Evolutionary conservation across 1,139 yeast genomes (phyloP), one percentile per base, ranked within the genome.

Genomic region (Pneumocystis carinii): DNA sequence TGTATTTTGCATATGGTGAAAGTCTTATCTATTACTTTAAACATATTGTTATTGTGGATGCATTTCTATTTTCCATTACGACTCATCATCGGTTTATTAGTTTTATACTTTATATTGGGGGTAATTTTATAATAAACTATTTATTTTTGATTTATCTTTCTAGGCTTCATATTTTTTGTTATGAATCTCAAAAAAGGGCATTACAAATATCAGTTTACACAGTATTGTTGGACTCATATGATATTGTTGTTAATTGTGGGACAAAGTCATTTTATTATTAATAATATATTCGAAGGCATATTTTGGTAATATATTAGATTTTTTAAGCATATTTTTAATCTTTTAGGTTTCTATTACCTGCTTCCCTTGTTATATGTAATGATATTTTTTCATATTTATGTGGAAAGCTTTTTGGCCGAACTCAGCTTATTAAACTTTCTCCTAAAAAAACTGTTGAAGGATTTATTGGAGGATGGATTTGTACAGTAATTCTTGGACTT

Each of bases 371-470:
- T 61, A 88, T 92, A 69, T 87, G 90, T 65, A 92, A 92, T 74
- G 99, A 92, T 73, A 90, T 90, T 64, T 90, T 90, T 79, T 98
- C 99, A 42, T 92, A 92, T 73, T 78, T 92, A 65, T 92, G 97
- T 76, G 99, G 99, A 62, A 92, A 92, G 69, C 88, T 97, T 1
- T 90, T 92, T 76, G 99, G 99, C 62, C 83, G 81, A 68, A 90
- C 97, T 61, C 96, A 88, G 72, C 82, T 92, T 71, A 89, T 94
- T 71, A 90, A 87, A 65, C 88, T 92, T 68, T 88, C 96, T 17
- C 98, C 99, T 62, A 92, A 92, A 75, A 92, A 92, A 76, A 92
- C 99, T 0, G 90, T 90, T 36, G 99, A 92, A 76, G 99, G 99
- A 2, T 92, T 92, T 72, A 76, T 90, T 60, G 99, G 99, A 63